phyloP scores from a whole-genome alignment of 495 filamentous ascomycete species.

The Penicillium coffeae region DNA sequence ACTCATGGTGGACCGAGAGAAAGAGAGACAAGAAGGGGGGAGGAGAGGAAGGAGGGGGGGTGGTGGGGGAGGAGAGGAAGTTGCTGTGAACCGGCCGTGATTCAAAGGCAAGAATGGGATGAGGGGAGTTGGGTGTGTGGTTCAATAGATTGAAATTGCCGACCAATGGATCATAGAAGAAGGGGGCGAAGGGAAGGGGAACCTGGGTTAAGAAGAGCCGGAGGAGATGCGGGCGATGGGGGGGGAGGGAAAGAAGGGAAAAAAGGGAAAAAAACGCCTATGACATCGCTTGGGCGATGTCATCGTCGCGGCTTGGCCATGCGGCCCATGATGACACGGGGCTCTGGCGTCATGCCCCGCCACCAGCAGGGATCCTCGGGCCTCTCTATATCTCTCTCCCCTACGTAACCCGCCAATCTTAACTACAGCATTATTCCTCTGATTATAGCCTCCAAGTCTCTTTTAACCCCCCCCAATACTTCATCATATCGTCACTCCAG shows the following conservation, averaged over 20 bases:
- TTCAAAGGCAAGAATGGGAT: no score
- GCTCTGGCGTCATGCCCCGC: conserved; percentile 2
- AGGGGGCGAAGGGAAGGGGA: not conserved
- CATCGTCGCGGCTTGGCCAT: conserved; percentile 9
- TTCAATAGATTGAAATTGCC: not conserved
- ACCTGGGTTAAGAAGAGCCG: conserved; percentile 68
- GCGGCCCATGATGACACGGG: no score
- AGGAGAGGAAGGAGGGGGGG: not conserved
- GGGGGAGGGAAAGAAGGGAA: conserved; percentile 41
- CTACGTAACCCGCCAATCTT: no score
- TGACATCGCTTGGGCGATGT: conserved; percentile 27
- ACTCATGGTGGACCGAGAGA: conserved; percentile 61
- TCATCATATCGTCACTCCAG: not conserved
- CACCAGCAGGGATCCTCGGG: not conserved
- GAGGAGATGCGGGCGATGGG: conserved; percentile 69
- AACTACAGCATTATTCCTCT: no score
- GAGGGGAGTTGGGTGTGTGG: no score
- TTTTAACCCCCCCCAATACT: not conserved
- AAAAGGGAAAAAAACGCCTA: conserved; percentile 14
- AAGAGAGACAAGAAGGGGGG: no score
- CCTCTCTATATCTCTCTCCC: not conserved
- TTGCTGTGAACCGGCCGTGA: not conserved
- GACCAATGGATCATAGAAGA: conserved; percentile 6
- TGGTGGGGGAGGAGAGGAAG: not conserved
- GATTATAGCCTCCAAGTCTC: no score